Conservation (phyloP, 164 flowering plant genomes). For the Annona squamosa region DNA sequence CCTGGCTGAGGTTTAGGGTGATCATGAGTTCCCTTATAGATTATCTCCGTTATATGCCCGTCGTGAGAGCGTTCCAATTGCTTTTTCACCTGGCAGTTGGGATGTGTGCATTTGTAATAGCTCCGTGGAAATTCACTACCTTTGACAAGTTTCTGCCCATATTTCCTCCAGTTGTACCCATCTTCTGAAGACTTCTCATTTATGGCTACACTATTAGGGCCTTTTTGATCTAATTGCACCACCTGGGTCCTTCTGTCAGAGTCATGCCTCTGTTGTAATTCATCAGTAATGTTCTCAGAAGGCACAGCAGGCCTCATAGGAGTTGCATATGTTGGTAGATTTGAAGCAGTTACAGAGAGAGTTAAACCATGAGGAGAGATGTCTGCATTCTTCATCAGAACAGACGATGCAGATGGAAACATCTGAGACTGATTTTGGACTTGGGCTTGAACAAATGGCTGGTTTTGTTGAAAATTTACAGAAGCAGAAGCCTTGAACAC, state of each 20-base stretch:
- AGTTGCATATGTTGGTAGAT: conserved; percentile 17
- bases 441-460: conserved; percentile 33
- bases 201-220: conserved; percentile 18
- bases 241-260: conserved; percentile 11
- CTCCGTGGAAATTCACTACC: conserved; percentile 64
- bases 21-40: conserved; percentile 60
- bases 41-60: conserved; percentile 48
- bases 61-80: conserved; percentile 57
- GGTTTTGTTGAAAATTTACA: conserved; percentile 27
- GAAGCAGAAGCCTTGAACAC: conserved; percentile 34
- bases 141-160: conserved; percentile 71
- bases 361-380: conserved; percentile 43
- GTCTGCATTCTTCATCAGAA: conserved; percentile 26
- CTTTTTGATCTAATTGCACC: conserved; percentile 31
- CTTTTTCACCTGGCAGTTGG: conserved; percentile 58
- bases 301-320: conserved; percentile 18
- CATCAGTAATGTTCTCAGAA: conserved; percentile 23
- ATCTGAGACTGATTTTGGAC: conserved; percentile 32
- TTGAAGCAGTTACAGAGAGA: conserved; percentile 19
- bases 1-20: conserved; percentile 51
- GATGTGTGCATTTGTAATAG: conserved; percentile 67
- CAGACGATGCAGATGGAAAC: conserved; percentile 27
- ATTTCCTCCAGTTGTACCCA: conserved; percentile 77
- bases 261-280: conserved; percentile 14
- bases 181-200: conserved; percentile 49